phyloP scores from a whole-genome alignment of 1,139 yeast species.

The Taphrina wiesneri region DNA sequence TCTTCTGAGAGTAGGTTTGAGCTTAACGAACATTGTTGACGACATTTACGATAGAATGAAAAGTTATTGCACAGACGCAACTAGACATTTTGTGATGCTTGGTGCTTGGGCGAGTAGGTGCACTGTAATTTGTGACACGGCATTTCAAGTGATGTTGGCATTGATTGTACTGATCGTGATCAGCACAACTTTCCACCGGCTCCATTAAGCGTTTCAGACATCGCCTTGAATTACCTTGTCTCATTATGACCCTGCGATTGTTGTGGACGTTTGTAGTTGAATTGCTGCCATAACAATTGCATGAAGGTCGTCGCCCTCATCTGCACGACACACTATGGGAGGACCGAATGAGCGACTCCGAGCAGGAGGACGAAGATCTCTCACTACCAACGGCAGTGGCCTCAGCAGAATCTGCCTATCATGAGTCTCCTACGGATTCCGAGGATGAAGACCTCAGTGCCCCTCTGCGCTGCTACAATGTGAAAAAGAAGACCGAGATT shows the following conservation, averaged over 20 bases:
- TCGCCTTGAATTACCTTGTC: no score
- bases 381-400: neutral
- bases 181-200: neutral
- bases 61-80: neutral
- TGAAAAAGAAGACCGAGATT: neutral
- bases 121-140: neutral
- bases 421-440: neutral
- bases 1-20: slow-evolving; percentile 29
- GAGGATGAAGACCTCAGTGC: slow-evolving; percentile 9
- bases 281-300: no score
- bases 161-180: neutral
- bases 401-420: neutral
- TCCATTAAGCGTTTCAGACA: neutral
- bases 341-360: neutral
- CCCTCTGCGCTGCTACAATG: neutral
- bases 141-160: neutral
- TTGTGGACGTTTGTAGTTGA: no score
- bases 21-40: neutral
- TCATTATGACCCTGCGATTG: no score
- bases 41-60: neutral
- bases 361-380: slow-evolving; percentile 11
- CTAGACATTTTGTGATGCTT: no score
- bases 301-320: neutral
- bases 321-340: neutral
- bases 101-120: no score